These are phyloP conservation scores for Tolypocladium amazonense DNA, from an alignment of 2,329 filamentous ascomycete genomes.

Conservation along the genomic window DNA sequence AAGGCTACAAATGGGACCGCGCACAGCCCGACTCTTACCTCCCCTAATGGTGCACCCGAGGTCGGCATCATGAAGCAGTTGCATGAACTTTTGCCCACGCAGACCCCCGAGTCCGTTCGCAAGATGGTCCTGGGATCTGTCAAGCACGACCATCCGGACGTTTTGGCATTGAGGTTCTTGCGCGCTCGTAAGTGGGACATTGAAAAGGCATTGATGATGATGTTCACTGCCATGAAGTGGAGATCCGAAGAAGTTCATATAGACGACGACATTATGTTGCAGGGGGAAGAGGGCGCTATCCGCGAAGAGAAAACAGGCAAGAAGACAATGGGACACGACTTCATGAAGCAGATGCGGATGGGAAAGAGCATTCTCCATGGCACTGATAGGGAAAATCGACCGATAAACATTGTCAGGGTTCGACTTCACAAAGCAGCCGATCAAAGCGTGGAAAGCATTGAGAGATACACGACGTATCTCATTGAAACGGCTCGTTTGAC, in stretches of 20 bases:
- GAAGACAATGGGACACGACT: conserved; percentile 64
- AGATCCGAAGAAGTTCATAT: conserved; percentile 72
- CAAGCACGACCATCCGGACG: conserved; percentile 91
- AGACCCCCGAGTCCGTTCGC: conserved; percentile 68
- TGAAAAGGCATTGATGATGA: conserved; percentile 88
- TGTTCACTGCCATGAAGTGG: conserved; percentile 92
- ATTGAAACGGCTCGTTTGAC: conserved; percentile 88
- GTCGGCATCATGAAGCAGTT: conserved; percentile 84
- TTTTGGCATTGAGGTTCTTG: conserved; percentile 69
- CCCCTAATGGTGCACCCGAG: conserved; percentile 64
- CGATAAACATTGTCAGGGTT: conserved; percentile 77
- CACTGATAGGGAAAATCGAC: conserved; percentile 69
- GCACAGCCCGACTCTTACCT: conserved; percentile 29
- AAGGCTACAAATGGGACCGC: conserved; percentile 14
- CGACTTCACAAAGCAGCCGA: conserved; percentile 73
- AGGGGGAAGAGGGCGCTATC: conserved; percentile 59
- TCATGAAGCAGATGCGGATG: conserved; percentile 72
- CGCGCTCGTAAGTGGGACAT: conserved; percentile 94
- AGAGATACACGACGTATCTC: conserved; percentile 82
- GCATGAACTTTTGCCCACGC: conserved; percentile 65
- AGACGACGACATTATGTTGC: conserved; percentile 77
- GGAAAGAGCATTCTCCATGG: conserved; percentile 93
- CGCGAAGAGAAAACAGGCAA: conserved; percentile 44
- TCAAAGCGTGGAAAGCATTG: conserved; percentile 70
- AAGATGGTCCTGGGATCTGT: conserved; percentile 84